Percentiles rank a stretch among this genome's conserved stretches.
Evolutionary conservation across 2,329 filamentous ascomycete species (phyloP).

Genomic region (Laburnicola sp.): DNA sequence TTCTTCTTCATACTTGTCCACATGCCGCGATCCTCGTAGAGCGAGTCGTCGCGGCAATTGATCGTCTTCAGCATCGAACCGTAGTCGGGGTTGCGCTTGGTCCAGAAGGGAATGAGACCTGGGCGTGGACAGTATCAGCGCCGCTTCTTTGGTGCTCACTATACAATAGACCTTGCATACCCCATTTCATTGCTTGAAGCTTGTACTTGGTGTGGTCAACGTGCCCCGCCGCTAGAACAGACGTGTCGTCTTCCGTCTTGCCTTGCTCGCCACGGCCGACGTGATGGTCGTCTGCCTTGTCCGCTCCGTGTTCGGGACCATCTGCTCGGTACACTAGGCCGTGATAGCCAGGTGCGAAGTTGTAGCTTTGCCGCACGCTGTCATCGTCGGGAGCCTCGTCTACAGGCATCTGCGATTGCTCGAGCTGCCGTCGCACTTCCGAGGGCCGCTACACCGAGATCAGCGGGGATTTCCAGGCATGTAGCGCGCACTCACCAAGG

Average conservation of each 20-base stretch:
- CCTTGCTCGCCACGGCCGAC: constrained; percentile 14
- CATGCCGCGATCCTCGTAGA: constrained; percentile 76
- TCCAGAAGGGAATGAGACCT: constrained; percentile 88
- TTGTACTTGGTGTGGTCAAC: constrained; percentile 65
- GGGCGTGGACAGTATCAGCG: constrained; percentile 16
- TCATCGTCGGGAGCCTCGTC: constrained; percentile 73
- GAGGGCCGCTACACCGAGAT: constrained; percentile 64
- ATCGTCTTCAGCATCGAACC: constrained; percentile 81
- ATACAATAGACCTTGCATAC: constrained; percentile 27
- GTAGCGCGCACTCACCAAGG: constrained; percentile 55
- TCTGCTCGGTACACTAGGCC: constrained; percentile 86
- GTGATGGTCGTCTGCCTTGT: constrained; percentile 21
- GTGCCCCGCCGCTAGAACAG: constrained; percentile 22
- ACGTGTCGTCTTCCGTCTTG: constrained; percentile 15
- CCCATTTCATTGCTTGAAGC: constrained; percentile 95
- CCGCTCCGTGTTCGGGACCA: constrained; percentile 61
- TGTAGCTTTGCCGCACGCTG: constrained; percentile 75
- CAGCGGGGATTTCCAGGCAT: constrained; percentile 15
- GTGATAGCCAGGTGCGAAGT: constrained; percentile 86
- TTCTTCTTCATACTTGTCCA: constrained; percentile 89
- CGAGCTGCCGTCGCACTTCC: constrained; percentile 72
- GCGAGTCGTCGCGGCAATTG: constrained; percentile 89
- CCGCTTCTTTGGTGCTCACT: background rate
- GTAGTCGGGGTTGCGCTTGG: constrained; percentile 79
- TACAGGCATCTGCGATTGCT: constrained; percentile 73